Conservation (phyloP, 2,329 filamentous ascomycete species). For the Penicillium janthinellum region DNA sequence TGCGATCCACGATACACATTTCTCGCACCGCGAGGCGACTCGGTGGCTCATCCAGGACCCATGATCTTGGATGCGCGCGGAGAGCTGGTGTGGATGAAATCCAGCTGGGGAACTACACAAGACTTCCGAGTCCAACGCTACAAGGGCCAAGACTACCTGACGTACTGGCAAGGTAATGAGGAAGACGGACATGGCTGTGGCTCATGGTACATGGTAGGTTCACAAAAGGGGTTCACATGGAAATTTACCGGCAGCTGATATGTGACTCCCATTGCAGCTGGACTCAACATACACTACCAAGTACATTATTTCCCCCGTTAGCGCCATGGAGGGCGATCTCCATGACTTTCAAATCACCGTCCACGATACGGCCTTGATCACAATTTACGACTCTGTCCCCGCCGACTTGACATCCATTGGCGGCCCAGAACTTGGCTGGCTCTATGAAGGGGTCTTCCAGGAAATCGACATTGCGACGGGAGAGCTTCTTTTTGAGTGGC, state of each 20-base stretch:
- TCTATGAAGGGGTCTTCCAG: conserved; percentile 46
- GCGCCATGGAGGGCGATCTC: conserved; percentile 36
- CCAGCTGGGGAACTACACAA: conserved; percentile 44
- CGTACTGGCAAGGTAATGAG: conserved; percentile 53
- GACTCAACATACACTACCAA: conserved; percentile 35
- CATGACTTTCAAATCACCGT: conserved; percentile 49
- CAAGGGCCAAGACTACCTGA: conserved; percentile 48
- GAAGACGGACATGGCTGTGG: conserved; percentile 48
- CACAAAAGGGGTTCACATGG: no score
- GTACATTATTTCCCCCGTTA: conserved; percentile 26
- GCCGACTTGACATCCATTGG: conserved; percentile 46
- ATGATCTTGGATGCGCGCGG: conserved; percentile 41
- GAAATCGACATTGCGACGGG: conserved; percentile 49
- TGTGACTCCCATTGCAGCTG: conserved; percentile 21
- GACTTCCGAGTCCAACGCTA: conserved; percentile 52
- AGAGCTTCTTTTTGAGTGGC: conserved; percentile 50
- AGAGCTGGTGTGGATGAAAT: conserved; percentile 35
- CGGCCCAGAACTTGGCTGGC: conserved; percentile 43
- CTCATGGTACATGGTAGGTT: conserved; percentile 32
- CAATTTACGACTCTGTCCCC: conserved; percentile 44
- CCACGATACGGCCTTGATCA: conserved; percentile 46
- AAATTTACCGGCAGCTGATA: neutral
- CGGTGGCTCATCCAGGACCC: conserved; percentile 39
- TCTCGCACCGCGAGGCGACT: conserved; percentile 36
- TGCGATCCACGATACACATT: conserved; percentile 36